These are phyloP conservation scores for Scenedesmus sp. DNA, from an alignment of 163 green algal genomes.

Conservation along the genomic window DNA sequence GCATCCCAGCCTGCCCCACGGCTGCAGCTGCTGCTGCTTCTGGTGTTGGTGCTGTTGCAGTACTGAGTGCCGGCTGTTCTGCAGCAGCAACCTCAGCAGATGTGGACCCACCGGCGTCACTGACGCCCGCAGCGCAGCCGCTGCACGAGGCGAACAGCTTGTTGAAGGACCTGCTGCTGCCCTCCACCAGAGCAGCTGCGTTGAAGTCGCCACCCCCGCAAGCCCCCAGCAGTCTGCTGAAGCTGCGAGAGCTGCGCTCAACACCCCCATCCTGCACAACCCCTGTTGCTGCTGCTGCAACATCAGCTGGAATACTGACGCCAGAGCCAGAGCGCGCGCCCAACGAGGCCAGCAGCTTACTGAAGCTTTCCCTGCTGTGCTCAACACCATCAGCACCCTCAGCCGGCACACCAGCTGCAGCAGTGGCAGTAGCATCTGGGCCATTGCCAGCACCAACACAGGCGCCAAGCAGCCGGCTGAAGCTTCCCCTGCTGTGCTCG, in stretches of 20 bases:
- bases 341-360: neutral
- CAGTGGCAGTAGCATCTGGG: neutral
- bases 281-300: neutral
- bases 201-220: neutral
- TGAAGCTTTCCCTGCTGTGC: conserved; percentile 25
- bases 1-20: neutral
- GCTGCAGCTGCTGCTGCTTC: neutral
- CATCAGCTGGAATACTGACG: neutral
- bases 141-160: neutral
- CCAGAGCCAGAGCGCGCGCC: neutral
- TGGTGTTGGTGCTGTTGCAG: neutral
- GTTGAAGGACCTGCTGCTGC: conserved; percentile 2
- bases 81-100: neutral
- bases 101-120: neutral
- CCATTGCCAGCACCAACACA: neutral
- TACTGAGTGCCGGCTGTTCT: neutral
- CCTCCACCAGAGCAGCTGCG: neutral
- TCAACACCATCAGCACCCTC: conserved; percentile 1
- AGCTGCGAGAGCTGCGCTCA: conserved; percentile 8
- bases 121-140: neutral
- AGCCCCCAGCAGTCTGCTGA: neutral
- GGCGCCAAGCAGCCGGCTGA: conserved; percentile 19
- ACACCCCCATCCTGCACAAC: neutral
- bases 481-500: conserved; percentile 16
- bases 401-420: neutral